These are phyloP conservation scores for Talaromyces thailandensis DNA, from an alignment of 495 filamentous ascomycete species.

Conservation along the genomic window DNA sequence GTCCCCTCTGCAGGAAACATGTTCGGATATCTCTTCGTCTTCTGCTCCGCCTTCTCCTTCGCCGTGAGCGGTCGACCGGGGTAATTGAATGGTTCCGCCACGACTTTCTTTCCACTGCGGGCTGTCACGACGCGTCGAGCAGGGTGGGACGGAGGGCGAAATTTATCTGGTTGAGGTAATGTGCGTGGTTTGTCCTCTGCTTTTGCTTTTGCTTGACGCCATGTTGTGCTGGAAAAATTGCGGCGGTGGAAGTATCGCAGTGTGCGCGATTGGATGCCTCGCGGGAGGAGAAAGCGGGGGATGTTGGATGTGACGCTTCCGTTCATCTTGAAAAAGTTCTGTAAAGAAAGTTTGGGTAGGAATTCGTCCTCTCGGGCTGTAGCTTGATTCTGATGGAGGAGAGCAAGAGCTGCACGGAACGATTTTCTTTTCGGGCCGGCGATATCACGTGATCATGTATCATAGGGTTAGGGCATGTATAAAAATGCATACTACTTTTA, in stretches of 20 bases:
- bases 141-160: constrained; percentile 79
- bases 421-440: background rate
- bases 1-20: constrained; percentile 71
- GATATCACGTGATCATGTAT: background rate
- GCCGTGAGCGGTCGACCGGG: constrained; percentile 56
- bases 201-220: background rate
- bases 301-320: constrained; percentile 11
- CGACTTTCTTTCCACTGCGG: constrained; percentile 17
- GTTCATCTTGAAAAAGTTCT: background rate
- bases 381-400: background rate
- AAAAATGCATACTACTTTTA: background rate
- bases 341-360: background rate
- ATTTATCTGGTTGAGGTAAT: constrained; percentile 71
- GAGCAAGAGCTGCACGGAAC: background rate
- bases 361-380: background rate
- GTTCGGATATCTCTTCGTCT: constrained; percentile 63
- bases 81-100: constrained; percentile 44
- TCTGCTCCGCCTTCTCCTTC: constrained; percentile 51
- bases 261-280: constrained; percentile 23
- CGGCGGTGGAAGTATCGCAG: constrained; percentile 11
- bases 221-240: constrained; percentile 5
- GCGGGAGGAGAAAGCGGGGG: constrained; percentile 32
- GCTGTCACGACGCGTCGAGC: constrained; percentile 40
- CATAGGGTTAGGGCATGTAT: background rate
- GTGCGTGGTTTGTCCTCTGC: constrained; percentile 40